A percentile compares a stretch with the other conserved stretches of the same genome.
Conservation (phyloP, 345 rosid genomes). For the Mallotus nudiflorus region DNA sequence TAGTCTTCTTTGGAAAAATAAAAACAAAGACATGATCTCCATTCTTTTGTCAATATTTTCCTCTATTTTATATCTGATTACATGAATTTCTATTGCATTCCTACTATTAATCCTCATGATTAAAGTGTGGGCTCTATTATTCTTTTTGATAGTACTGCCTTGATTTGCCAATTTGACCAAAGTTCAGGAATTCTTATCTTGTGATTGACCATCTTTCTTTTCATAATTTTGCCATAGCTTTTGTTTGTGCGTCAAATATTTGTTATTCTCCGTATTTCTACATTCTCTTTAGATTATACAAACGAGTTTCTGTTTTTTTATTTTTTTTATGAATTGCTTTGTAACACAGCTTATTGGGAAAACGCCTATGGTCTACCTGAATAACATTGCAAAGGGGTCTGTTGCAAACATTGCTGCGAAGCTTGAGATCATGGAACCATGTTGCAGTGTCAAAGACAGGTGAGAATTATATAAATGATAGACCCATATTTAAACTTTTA, state of each 20-base stretch:
- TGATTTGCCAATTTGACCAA: background rate
- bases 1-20: background rate
- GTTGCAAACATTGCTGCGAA: constrained; percentile 36
- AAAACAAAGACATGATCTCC: background rate
- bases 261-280: background rate
- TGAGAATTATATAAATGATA: constrained; percentile 6
- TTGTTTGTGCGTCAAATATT: background rate
- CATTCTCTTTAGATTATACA: no score
- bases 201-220: background rate
- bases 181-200: background rate
- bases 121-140: background rate
- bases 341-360: constrained; percentile 34
- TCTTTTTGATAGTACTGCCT: background rate
- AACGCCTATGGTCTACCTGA: constrained; percentile 37
- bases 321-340: background rate
- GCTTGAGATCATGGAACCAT: constrained; percentile 41
- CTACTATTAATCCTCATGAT: background rate
- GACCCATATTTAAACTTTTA: background rate
- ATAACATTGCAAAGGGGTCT: constrained; percentile 29
- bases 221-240: background rate
- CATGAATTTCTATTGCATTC: background rate
- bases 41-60: background rate
- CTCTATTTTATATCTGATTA: background rate
- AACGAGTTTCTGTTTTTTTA: background rate
- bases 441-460: constrained; percentile 42